Evolutionary conservation across 306 rosid species (phyloP).

Genomic region (Abrus precatorius): DNA sequence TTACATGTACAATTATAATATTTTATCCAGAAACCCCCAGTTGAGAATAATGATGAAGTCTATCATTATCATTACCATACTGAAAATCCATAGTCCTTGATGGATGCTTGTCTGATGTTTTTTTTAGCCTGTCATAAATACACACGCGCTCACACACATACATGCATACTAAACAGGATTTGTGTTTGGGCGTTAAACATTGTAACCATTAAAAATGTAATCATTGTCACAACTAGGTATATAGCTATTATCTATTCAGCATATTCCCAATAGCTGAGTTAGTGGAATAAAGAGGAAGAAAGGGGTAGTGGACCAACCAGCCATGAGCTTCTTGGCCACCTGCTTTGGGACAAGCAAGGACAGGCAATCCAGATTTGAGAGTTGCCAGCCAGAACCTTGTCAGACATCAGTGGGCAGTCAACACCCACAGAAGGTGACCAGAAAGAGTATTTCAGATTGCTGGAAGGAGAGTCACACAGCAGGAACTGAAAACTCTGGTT

Average conservation of each 20-base stretch:
- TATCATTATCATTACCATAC: constrained; percentile 24
- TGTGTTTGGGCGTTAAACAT: not conserved
- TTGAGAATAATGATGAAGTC: constrained; percentile 16
- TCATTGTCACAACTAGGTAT: not conserved
- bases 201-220: not conserved
- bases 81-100: constrained; percentile 15
- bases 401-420: too few relatives aligned
- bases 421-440: too few relatives aligned
- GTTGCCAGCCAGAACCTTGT: too few relatives aligned
- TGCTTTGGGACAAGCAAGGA: too few relatives aligned
- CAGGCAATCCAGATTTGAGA: too few relatives aligned
- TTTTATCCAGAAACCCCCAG: constrained; percentile 19
- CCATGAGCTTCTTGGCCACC: too few relatives aligned
- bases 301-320: too few relatives aligned
- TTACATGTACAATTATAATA: constrained; percentile 1
- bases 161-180: not conserved
- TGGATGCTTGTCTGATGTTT: constrained; percentile 8
- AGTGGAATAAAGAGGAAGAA: not conserved
- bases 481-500: too few relatives aligned
- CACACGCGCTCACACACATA: too few relatives aligned
- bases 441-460: too few relatives aligned
- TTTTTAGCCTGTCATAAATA: not conserved
- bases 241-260: not conserved
- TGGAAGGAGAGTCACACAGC: too few relatives aligned
- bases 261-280: not conserved